These are phyloP conservation scores for Pseudoperonospora humuli DNA, from an alignment of 352 stramenopile species.

Conservation along the genomic window DNA sequence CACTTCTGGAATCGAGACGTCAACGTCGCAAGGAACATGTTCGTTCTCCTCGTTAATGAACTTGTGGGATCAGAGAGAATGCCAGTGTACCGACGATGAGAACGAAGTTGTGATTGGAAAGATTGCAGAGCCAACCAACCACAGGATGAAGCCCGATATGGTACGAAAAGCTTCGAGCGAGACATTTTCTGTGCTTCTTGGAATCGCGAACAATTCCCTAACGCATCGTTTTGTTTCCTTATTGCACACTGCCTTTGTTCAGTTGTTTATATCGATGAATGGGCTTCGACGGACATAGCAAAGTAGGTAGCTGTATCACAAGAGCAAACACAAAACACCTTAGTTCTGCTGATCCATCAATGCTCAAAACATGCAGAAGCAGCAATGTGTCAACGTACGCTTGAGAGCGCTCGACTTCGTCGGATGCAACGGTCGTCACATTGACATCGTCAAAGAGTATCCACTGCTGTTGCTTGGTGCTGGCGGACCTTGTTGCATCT, in stretches of 20 bases:
- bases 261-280: conserved; percentile 16
- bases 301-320: conserved; percentile 27
- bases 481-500: neutral
- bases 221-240: neutral
- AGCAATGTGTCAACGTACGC: conserved; percentile 30
- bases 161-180: too few relatives aligned
- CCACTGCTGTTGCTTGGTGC: conserved; percentile 27
- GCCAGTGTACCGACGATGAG: too few relatives aligned
- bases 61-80: too few relatives aligned
- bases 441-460: conserved; percentile 54
- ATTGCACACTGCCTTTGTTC: neutral
- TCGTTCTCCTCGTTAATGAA: too few relatives aligned
- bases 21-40: too few relatives aligned
- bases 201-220: neutral
- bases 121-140: too few relatives aligned
- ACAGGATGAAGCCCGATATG: too few relatives aligned
- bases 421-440: conserved; percentile 27
- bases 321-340: conserved; percentile 1
- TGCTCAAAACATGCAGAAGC: neutral
- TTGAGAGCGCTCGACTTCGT: conserved; percentile 41
- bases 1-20: too few relatives aligned
- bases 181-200: too few relatives aligned
- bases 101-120: too few relatives aligned
- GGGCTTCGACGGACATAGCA: conserved; percentile 33
- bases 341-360: neutral